Base-by-base conservation (phyloP, 2,329 filamentous ascomycete genomes). In the Epichloe elymi region DNA sequence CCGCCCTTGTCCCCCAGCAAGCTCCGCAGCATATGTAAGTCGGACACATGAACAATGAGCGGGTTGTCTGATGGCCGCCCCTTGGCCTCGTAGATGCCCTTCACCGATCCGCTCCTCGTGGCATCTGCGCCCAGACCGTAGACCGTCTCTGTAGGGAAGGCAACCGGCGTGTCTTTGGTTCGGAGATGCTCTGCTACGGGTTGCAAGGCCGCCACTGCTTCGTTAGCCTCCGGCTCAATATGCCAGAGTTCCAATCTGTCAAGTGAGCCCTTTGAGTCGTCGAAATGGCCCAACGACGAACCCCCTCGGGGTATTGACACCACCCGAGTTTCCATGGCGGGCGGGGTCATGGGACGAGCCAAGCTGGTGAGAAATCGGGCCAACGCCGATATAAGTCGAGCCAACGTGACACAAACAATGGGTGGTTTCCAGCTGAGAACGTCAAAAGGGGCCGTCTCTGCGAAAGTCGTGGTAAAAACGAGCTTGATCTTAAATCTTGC, bases 121-220 rank as follows among this genome's bases (percentile, higher is more conserved):
- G 93, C 93, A 70, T 97, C 93, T 14, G 93, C 93, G n/a, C 89
- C 93, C 7, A 98, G 76, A 0, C 93, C 93, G 65, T 98, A 98
- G 0, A 98, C 93, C 0, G 93, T 98, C 70, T 98, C 93, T 0
- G 93, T 98, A 0, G 93, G 93, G 64, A 98, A 98, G 1, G 88
- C 93, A 46, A 98, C 88, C 4, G 93, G 93, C 3, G 77, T 76
- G 62, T 87, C 76, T 48, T 76, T 82, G 17, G 74, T 73, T 48
- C 73, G 77, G 37, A 95, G 72, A 56, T 82, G 75, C 12, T 74
- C 63, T 2, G 86, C 88, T 1, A 88, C 88, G 51, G 80, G 70
- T 52, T 72, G 68, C 38, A 95, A 73, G 26, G 67, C 63, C 1
- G 58, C 59, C 39, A 73, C 53, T 6, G 65, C 63, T 6, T 61